Evolutionary conservation across 129 eudicot genomes (phyloP).

Genomic region (Erigeron canadensis): DNA sequence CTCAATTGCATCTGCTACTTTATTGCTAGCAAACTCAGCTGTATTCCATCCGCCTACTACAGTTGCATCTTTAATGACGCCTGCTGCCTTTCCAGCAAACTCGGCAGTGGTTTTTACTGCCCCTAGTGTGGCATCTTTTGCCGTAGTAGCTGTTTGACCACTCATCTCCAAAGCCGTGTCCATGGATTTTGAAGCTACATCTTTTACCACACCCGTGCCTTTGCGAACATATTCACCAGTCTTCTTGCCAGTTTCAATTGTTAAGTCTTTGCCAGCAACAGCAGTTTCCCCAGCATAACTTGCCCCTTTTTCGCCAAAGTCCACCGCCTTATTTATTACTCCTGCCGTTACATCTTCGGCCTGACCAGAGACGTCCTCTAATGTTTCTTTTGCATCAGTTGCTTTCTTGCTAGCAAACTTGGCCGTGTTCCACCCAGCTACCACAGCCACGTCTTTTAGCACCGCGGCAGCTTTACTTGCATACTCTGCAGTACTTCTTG

Average conservation of each 20-base stretch:
- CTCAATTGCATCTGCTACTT: neutral
- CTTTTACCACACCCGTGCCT: constrained; percentile 18
- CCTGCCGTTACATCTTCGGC: neutral
- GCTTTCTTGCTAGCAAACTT: neutral
- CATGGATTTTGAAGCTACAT: neutral
- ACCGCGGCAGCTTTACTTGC: constrained; percentile 1
- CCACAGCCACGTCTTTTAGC: neutral
- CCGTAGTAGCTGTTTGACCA: neutral
- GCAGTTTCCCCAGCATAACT: neutral
- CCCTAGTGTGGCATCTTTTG: neutral
- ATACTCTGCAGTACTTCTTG: neutral
- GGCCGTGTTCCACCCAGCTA: neutral
- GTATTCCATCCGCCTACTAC: constrained; percentile 7
- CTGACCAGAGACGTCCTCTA: neutral
- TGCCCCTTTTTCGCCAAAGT: neutral
- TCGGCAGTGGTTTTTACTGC: neutral
- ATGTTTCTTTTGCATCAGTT: neutral
- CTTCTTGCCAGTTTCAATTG: neutral
- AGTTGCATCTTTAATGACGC: neutral
- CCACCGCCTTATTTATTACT: neutral
- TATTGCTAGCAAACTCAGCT: constrained; percentile 4
- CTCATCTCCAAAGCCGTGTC: neutral
- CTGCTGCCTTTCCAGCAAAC: neutral
- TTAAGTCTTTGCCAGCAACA: neutral
- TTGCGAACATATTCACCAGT: constrained; percentile 29